phyloP scores from a whole-genome alignment of 768 basidiomycete genomes.

The Tricholomella constricta region DNA sequence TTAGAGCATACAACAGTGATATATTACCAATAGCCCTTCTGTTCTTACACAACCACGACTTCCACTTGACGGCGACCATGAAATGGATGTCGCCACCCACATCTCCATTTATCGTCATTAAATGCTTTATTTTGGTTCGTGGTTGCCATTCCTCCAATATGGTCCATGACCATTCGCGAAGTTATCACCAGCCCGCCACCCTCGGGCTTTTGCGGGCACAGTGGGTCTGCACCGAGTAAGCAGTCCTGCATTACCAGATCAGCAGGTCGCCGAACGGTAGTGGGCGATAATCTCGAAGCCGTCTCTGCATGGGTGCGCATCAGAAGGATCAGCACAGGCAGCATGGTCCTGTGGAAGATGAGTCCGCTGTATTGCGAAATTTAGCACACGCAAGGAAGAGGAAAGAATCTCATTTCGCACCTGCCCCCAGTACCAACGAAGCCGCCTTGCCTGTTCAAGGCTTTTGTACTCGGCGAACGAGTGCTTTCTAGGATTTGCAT shows the following conservation, averaged over 20 bases:
- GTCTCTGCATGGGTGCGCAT: conserved; percentile 33
- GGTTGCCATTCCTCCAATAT: conserved; percentile 40
- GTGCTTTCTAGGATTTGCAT: conserved; percentile 32
- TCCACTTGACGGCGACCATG: conserved; percentile 38
- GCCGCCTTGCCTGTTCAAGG: conserved; percentile 32
- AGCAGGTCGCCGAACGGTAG: conserved; percentile 31
- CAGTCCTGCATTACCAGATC: conserved; percentile 46
- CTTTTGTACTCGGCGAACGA: conserved; percentile 6
- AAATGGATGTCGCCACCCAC: conserved; percentile 48
- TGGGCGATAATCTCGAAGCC: conserved; percentile 27
- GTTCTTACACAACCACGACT: conserved; percentile 31
- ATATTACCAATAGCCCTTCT: not conserved
- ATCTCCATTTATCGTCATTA: conserved; percentile 40
- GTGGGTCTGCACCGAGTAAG: conserved; percentile 38
- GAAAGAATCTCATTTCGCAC: conserved; percentile 18
- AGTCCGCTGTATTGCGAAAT: conserved; percentile 32
- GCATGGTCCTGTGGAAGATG: conserved; percentile 38
- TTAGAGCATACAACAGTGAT: conserved; percentile 3
- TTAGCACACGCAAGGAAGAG: conserved; percentile 1
- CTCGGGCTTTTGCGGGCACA: conserved; percentile 31
- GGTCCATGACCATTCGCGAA: conserved; percentile 43
- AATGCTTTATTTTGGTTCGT: conserved; percentile 32
- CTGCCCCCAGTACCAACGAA: conserved; percentile 47
- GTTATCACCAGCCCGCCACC: conserved; percentile 38
- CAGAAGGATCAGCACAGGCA: conserved; percentile 34